Base-by-base conservation (phyloP, 2,329 filamentous ascomycete species). In the Colletotrichum noveboracense region DNA sequence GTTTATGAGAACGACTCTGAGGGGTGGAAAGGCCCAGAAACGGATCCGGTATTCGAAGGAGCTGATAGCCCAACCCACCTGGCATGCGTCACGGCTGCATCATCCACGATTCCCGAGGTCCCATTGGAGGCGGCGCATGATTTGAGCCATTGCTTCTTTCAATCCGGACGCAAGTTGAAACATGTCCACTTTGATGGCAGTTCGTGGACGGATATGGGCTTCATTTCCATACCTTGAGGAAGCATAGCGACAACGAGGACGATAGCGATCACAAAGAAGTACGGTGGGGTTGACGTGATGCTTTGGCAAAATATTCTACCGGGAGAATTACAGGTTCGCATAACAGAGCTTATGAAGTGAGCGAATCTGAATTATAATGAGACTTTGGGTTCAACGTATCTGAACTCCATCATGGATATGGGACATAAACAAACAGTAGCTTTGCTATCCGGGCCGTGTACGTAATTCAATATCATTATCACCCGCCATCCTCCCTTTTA, bases 1-100 rank as follows among this genome's bases (percentile, higher is more conserved):
- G 77, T 78, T 10, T 78, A 75, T 43, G 76, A 78, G 69, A 76
- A 72, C 9, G 75, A 76, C 55, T 67, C 43, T 26, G 74, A 66
- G 55, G 68, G 67, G n/a, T 80, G 77, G 78, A 71, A 77, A n/a
- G 70, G 69, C 21, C 72, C 75, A 12, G 34, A 64, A 24, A 68
- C 65, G 14, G 73, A 78, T 55, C 24, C 62, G 10, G 74, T 75
- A 6, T 76, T 75, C 13, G 70, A 66, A 4, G 76, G 55, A 36
- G 76, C 76, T 4, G 74, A 74, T 64, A 64, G 60, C 21, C 55
- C 68, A n/a, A 78, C 74, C 21, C 56, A 73, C 12, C 21, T 77
- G 30, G 66, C 76, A 9, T 78, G 77, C 43, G 36, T 78, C 16
- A 78, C 75, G 36, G 73, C 66, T 21, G 55, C 32, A 6, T 74